These are phyloP conservation scores for Mycosphaerella arachidis DNA, from an alignment of 2,329 filamentous ascomycete species.

Conservation along the genomic window DNA sequence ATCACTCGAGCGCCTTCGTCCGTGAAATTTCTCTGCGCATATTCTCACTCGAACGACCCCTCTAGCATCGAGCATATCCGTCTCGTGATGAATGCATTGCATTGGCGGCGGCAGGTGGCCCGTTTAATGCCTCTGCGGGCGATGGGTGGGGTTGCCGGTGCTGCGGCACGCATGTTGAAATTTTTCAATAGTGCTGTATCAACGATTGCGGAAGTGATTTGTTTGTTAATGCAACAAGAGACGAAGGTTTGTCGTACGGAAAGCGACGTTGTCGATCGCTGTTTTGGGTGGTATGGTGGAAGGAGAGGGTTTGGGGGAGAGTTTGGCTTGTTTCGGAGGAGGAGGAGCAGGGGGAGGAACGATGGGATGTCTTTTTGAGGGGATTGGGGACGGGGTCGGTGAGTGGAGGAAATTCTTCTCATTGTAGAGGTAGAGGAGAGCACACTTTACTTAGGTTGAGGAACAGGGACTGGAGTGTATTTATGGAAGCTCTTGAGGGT, in stretches of 20 bases:
- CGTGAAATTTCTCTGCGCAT: slow-evolving; percentile 12
- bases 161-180: not conserved
- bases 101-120: too few species aligned
- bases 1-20: too few species aligned
- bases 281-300: not conserved
- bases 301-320: not conserved
- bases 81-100: slow-evolving; percentile 5
- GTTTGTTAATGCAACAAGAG: not conserved
- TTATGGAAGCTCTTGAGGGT: not conserved
- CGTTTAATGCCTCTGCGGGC: too few species aligned
- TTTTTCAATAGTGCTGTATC: not conserved
- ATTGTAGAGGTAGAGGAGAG: too few species aligned
- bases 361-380: not conserved
- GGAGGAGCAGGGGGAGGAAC: not conserved
- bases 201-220: not conserved
- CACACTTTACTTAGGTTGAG: not conserved
- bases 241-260: not conserved
- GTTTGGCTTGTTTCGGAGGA: not conserved
- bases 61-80: slow-evolving; percentile 14
- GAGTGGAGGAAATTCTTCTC: not conserved
- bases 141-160: not conserved
- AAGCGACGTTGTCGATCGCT: not conserved
- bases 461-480: not conserved
- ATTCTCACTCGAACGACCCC: slow-evolving; percentile 6
- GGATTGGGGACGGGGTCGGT: too few species aligned